phyloP scores from a whole-genome alignment of 2,329 filamentous ascomycete species.

The Cercospora sp. region DNA sequence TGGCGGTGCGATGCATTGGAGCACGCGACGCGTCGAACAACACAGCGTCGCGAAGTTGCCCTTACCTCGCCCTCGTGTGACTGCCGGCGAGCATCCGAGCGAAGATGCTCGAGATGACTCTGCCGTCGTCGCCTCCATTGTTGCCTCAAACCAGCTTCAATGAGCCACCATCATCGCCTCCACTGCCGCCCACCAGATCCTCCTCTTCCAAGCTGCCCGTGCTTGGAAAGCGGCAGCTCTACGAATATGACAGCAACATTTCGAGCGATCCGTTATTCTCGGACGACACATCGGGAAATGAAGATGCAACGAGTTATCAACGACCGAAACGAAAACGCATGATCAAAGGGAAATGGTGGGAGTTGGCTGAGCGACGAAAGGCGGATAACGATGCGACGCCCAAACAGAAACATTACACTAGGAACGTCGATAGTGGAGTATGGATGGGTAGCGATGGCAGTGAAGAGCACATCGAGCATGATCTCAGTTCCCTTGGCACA shows the following conservation, averaged over 20 bases:
- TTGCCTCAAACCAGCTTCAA: constrained; percentile 22
- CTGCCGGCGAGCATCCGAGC: constrained; percentile 30
- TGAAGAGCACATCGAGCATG: constrained; percentile 25
- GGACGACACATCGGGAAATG: constrained; percentile 63
- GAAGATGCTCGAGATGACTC: constrained; percentile 31
- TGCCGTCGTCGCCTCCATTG: constrained; percentile 38
- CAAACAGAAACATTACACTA: constrained; percentile 53
- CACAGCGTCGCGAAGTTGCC: background rate
- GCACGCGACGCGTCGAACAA: background rate
- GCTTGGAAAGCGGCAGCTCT: constrained; percentile 36
- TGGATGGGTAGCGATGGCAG: constrained; percentile 64
- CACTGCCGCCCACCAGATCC: constrained; percentile 23
- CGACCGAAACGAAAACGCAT: constrained; percentile 60
- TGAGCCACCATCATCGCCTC: constrained; percentile 28
- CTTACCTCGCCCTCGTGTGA: background rate
- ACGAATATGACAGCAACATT: constrained; percentile 40
- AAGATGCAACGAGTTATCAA: constrained; percentile 60
- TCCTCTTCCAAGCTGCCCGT: constrained; percentile 6
- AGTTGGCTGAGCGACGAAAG: constrained; percentile 37
- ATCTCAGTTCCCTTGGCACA: background rate
- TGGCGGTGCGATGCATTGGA: background rate
- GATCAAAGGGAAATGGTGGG: constrained; percentile 68
- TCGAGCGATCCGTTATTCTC: constrained; percentile 75
- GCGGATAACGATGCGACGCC: constrained; percentile 32
- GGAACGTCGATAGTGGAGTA: constrained; percentile 67